phyloP scores from a whole-genome alignment of 805 yeast species.

The Metschnikowia henanensis region DNA sequence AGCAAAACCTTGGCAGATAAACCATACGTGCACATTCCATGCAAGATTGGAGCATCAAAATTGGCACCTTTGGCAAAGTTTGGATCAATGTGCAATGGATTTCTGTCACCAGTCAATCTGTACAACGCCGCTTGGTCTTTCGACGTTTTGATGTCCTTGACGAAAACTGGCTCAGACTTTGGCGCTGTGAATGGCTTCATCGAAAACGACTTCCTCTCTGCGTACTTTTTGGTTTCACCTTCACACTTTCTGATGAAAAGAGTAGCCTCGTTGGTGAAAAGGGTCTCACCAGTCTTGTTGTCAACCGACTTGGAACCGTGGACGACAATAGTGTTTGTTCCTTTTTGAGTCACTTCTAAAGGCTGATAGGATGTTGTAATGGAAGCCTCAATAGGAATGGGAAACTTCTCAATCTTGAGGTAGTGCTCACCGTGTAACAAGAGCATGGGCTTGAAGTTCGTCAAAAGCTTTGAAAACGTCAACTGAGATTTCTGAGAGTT shows the following conservation, averaged over 20 bases:
- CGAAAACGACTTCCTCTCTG: conserved; percentile 58
- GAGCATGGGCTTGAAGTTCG: conserved; percentile 85
- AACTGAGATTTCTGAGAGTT: conserved; percentile 55
- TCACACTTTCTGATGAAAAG: conserved; percentile 78
- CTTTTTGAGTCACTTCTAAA: conserved; percentile 78
- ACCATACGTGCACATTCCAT: conserved; percentile 90
- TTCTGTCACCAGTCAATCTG: conserved; percentile 90
- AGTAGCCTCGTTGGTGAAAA: conserved; percentile 82
- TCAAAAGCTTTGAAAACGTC: conserved; percentile 61
- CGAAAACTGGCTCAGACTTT: conserved; percentile 62
- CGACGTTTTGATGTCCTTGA: conserved; percentile 53
- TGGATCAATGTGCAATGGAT: conserved; percentile 96
- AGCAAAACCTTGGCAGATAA: conserved; percentile 70
- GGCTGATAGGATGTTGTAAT: conserved; percentile 65
- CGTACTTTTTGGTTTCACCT: conserved; percentile 49
- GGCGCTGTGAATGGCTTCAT: conserved; percentile 65
- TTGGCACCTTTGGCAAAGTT: conserved; percentile 83
- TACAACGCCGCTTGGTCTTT: conserved; percentile 84
- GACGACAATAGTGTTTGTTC: conserved; percentile 77
- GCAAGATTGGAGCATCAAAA: conserved; percentile 84
- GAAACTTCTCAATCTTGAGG: conserved; percentile 70
- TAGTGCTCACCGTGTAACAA: conserved; percentile 96
- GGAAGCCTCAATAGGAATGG: conserved; percentile 71
- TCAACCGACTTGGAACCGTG: conserved; percentile 74
- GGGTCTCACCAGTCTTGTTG: conserved; percentile 59